These are phyloP conservation scores for Agroathelia rolfsii DNA, from an alignment of 1,284 basidiomycete species.

Conservation along the genomic window DNA sequence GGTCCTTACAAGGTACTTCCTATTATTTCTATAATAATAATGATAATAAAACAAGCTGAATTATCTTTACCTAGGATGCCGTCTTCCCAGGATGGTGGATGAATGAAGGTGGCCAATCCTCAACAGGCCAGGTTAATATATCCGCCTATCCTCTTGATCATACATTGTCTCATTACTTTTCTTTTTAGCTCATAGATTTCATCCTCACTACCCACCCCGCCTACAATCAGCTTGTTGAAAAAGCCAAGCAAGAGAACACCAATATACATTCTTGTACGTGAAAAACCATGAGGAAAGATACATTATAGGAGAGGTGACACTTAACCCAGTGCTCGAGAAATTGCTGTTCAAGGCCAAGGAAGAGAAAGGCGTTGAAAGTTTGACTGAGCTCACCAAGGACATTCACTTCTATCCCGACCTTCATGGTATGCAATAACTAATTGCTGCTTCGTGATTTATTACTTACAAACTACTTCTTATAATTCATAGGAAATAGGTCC, in stretches of 20 bases:
- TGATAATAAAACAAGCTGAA: background rate
- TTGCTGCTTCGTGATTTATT: slow-evolving; percentile 3
- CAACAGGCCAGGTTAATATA: slow-evolving; percentile 77
- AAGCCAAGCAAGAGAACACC: slow-evolving; percentile 41
- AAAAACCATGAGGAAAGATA: no score
- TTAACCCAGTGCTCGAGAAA: slow-evolving; percentile 58
- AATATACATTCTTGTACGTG: slow-evolving; percentile 47
- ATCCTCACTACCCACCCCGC: slow-evolving; percentile 90
- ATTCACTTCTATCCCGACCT: slow-evolving; percentile 94
- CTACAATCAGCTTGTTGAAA: slow-evolving; percentile 57
- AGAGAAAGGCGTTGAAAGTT: slow-evolving; percentile 46
- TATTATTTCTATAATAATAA: background rate
- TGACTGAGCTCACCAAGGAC: slow-evolving; percentile 83
- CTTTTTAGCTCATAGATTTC: slow-evolving; percentile 78
- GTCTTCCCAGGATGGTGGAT: slow-evolving; percentile 96
- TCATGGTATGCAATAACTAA: slow-evolving; percentile 42
- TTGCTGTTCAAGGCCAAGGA: slow-evolving; percentile 60
- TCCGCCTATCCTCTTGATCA: slow-evolving; percentile 6
- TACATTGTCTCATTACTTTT: slow-evolving; percentile 4
- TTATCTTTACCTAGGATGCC: slow-evolving; percentile 41
- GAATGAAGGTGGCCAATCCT: slow-evolving; percentile 98
- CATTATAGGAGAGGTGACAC: no score
- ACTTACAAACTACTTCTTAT: slow-evolving; percentile 5
- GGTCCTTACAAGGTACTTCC: slow-evolving; percentile 77
- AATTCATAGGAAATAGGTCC: slow-evolving; percentile 77